These are phyloP conservation scores for Verticillium albo-atrum DNA, from an alignment of 2,329 filamentous ascomycete genomes.

Conservation along the genomic window DNA sequence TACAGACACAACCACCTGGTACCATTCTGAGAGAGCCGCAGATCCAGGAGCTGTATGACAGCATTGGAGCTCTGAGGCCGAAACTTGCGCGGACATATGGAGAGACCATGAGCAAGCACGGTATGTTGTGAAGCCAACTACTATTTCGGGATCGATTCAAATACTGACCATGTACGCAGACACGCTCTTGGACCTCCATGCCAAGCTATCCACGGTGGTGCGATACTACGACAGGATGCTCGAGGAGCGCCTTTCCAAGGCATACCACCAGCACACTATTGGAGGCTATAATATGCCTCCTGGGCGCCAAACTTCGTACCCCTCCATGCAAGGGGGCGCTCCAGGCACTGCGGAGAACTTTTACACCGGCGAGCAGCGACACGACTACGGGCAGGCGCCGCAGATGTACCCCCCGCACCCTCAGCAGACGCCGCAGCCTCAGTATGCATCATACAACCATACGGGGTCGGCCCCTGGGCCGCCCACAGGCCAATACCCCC, in stretches of 20 bases:
- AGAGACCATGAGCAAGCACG: conserved; percentile 99
- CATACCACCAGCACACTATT: conserved; percentile 77
- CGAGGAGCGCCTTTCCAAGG: conserved; percentile 88
- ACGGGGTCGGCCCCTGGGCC: conserved; percentile 34
- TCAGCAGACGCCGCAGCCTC: conserved; percentile 31
- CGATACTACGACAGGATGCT: conserved; percentile 98
- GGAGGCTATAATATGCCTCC: conserved; percentile 58
- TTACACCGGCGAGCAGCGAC: conserved; percentile 64
- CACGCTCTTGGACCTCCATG: conserved; percentile 87
- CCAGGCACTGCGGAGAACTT: conserved; percentile 66
- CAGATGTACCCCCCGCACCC: conserved; percentile 46
- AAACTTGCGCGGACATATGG: conserved; percentile 95
- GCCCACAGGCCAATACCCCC: conserved; percentile 37
- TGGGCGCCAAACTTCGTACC: conserved; percentile 58
- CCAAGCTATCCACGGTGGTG: conserved; percentile 92
- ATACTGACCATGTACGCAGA: conserved; percentile 51
- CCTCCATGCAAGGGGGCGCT: conserved; percentile 57
- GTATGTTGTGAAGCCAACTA: conserved; percentile 41
- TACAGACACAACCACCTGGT: conserved; percentile 92
- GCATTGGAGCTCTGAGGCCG: conserved; percentile 86
- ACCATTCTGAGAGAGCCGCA: conserved; percentile 96
- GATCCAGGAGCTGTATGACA: conserved; percentile 96
- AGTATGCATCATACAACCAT: conserved; percentile 39
- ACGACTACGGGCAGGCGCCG: conserved; percentile 40
- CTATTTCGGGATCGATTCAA: background rate